A percentile compares a stretch with the other conserved stretches of the same genome.
These are phyloP conservation scores for Puccinellia tenuiflora DNA, from an alignment of 176 grass and related monocot genomes.

Conservation along the genomic window DNA sequence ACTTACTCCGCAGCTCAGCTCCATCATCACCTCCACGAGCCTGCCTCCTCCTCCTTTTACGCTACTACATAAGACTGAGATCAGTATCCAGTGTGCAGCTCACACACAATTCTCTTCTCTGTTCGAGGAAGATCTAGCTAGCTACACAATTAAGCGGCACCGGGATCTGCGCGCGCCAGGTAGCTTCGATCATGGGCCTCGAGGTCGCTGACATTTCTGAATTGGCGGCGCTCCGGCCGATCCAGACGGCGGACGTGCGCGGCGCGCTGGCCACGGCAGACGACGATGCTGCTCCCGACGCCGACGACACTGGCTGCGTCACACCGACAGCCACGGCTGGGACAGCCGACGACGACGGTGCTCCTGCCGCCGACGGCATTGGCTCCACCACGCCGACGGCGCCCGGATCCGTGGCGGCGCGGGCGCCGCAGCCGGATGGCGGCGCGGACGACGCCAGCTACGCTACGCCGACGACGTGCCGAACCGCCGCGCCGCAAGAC, in stretches of 20 bases:
- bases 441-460: slow-evolving; percentile 4
- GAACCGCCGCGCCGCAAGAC: not conserved
- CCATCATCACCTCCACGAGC: slow-evolving; percentile 46
- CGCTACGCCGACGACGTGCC: slow-evolving; percentile 33
- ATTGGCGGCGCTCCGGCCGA: slow-evolving; percentile 41
- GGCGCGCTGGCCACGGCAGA: slow-evolving; percentile 1
- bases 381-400: slow-evolving; percentile 36
- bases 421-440: not conserved
- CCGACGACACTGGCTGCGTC: slow-evolving; percentile 23
- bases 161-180: not conserved
- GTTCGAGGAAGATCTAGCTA: too few relatives aligned
- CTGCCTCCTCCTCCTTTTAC: not conserved
- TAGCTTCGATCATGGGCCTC: too few relatives aligned
- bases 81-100: not conserved
- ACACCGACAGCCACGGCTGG: too few relatives aligned
- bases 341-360: slow-evolving; percentile 13
- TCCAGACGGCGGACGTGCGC: slow-evolving; percentile 12
- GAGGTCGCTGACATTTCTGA: slow-evolving; percentile 39
- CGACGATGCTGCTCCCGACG: not conserved
- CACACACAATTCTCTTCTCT: not conserved
- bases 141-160: not conserved
- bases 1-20: slow-evolving; percentile 12
- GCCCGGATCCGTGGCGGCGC: not conserved
- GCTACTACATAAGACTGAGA: slow-evolving; percentile 23
- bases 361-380: not conserved